Evolutionary conservation across 2,329 filamentous ascomycete genomes (phyloP).

Genomic region (Alternaria atra): DNA sequence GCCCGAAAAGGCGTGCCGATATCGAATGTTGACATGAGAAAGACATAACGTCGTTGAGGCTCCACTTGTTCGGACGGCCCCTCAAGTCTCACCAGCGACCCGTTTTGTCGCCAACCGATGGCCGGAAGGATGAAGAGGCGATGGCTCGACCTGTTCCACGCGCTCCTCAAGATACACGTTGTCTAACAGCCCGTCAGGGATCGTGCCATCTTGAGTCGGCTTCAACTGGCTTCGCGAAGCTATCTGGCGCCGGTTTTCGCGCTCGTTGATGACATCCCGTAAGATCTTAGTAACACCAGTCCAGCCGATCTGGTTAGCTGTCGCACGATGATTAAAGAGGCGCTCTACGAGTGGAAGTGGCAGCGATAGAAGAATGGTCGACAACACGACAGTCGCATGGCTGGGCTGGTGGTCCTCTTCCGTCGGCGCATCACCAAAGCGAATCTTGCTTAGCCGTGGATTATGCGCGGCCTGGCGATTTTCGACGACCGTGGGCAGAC

Average conservation of each 20-base stretch:
- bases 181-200: constrained; percentile 32
- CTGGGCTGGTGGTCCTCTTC: constrained; percentile 53
- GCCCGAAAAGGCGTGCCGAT: constrained; percentile 13
- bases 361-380: constrained; percentile 73
- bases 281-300: constrained; percentile 52
- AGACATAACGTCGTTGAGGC: constrained; percentile 1
- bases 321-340: constrained; percentile 68
- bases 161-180: constrained; percentile 44
- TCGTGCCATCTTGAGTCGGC: constrained; percentile 24
- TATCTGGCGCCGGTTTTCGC: constrained; percentile 53
- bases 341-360: constrained; percentile 73
- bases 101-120: constrained; percentile 41
- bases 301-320: constrained; percentile 58
- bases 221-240: constrained; percentile 38
- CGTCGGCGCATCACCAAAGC: constrained; percentile 72
- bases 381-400: constrained; percentile 62
- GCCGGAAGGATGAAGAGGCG: constrained; percentile 49
- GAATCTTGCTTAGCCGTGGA: constrained; percentile 69
- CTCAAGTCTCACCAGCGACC: constrained; percentile 16
- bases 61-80: constrained; percentile 3
- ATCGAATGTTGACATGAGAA: constrained; percentile 15
- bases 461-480: constrained; percentile 53
- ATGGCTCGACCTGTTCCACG: constrained; percentile 50
- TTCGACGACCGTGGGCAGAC: constrained; percentile 54
- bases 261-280: constrained; percentile 55